These are phyloP conservation scores for Colletotrichum tabaci DNA, from an alignment of 2,329 filamentous ascomycete species.

Conservation along the genomic window DNA sequence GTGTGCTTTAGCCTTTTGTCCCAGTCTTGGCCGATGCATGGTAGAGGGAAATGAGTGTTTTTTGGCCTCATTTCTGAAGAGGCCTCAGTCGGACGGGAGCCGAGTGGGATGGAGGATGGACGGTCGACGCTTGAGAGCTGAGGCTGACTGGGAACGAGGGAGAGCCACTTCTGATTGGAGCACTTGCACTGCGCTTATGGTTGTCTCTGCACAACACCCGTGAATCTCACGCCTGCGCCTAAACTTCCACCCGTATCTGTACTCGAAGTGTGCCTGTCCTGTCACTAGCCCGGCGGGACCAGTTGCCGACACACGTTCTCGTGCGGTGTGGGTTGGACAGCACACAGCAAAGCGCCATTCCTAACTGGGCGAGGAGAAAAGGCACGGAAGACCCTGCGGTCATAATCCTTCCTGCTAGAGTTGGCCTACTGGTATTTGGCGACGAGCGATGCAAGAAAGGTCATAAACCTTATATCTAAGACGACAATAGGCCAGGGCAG, in stretches of 20 bases:
- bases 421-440: not conserved
- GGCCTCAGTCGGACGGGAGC: conserved; percentile 6
- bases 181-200: conserved; percentile 4
- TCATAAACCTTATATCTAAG: no score
- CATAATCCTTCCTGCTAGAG: not conserved
- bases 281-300: not conserved
- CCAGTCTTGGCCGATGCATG: not conserved
- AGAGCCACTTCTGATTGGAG: conserved; percentile 27
- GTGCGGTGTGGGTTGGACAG: not conserved
- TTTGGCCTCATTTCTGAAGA: conserved; percentile 22
- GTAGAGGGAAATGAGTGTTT: no score
- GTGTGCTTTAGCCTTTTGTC: no score
- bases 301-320: not conserved
- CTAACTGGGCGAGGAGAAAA: conserved; percentile 17
- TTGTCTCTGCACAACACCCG: conserved; percentile 11
- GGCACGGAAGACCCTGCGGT: not conserved
- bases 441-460: not conserved
- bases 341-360: not conserved
- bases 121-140: conserved; percentile 12
- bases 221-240: not conserved
- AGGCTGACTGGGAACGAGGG: conserved; percentile 23
- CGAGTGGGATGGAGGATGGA: conserved; percentile 26
- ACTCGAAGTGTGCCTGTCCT: not conserved
- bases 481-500: no score
- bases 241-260: conserved; percentile 4